These are phyloP conservation scores for Alternaria brassicae DNA, from an alignment of 2,329 filamentous ascomycete genomes.

Conservation along the genomic window DNA sequence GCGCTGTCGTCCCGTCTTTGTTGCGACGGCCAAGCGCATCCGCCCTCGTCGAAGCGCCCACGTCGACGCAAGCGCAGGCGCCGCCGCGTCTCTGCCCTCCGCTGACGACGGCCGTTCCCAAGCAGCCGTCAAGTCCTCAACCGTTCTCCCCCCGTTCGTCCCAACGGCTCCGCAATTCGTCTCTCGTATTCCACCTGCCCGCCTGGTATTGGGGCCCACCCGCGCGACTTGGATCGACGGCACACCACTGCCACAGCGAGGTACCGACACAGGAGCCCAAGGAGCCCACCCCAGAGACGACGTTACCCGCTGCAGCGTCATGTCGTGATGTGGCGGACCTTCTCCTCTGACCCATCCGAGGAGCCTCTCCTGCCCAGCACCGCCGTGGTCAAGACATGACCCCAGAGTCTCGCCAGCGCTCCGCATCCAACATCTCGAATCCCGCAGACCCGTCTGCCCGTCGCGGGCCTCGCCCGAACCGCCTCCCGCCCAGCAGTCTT, in stretches of 20 bases:
- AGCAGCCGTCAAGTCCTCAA: neutral
- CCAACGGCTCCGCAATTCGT: slow-evolving; percentile 10
- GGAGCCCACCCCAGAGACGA: slow-evolving; percentile 6
- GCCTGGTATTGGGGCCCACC: slow-evolving; percentile 10
- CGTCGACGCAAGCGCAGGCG: slow-evolving; percentile 14
- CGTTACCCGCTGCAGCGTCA: slow-evolving; percentile 25
- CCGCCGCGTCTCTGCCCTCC: slow-evolving; percentile 9
- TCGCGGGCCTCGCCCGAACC: slow-evolving; percentile 34
- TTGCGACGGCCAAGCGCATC: slow-evolving; percentile 22
- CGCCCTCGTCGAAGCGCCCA: slow-evolving; percentile 23
- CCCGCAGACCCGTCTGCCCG: slow-evolving; percentile 15
- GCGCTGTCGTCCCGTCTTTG: slow-evolving; percentile 20
- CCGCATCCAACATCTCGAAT: slow-evolving; percentile 38
- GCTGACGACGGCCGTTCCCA: slow-evolving; percentile 13
- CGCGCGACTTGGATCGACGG: slow-evolving; percentile 8
- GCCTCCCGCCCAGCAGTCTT: slow-evolving; percentile 28
- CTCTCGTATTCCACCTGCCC: slow-evolving; percentile 10
- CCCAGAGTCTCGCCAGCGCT: slow-evolving; percentile 42
- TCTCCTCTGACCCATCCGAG: slow-evolving; percentile 26
- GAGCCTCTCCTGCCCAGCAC: slow-evolving; percentile 15
- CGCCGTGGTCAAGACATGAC: slow-evolving; percentile 33
- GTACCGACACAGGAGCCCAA: slow-evolving; percentile 13
- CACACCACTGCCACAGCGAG: slow-evolving; percentile 1
- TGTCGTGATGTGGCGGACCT: slow-evolving; percentile 35
- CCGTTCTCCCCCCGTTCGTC: neutral